phyloP scores from a whole-genome alignment of 345 rosid genomes.

The Rhodomyrtus tomentosa region DNA sequence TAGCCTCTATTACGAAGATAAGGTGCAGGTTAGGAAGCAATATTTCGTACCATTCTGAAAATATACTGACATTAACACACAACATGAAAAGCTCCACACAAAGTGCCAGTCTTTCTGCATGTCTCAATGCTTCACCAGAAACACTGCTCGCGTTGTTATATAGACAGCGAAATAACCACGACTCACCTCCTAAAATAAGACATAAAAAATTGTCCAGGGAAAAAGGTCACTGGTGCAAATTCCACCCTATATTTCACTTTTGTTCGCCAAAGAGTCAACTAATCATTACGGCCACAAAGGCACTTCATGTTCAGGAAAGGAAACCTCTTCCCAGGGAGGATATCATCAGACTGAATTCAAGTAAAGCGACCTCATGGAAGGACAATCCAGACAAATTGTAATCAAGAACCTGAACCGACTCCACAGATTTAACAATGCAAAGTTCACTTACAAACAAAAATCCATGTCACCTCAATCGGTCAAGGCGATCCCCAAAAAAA shows the following conservation, averaged over 20 bases:
- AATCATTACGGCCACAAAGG: neutral
- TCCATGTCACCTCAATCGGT: neutral
- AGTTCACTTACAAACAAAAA: neutral
- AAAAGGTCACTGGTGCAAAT: neutral
- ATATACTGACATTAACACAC: neutral
- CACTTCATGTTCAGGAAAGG: neutral
- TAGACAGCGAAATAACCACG: neutral
- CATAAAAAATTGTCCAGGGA: neutral
- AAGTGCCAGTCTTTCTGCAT: neutral
- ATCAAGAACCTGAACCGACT: neutral
- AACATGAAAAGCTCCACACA: neutral
- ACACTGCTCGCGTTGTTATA: neutral
- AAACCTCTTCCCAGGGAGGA: neutral
- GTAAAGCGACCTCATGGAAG: rapidly evolving
- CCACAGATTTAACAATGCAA: neutral
- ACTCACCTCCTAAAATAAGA: neutral
- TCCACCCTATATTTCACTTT: neutral
- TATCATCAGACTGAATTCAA: neutral
- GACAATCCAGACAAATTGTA: neutral
- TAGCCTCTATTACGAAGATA: neutral
- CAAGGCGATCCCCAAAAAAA: neutral
- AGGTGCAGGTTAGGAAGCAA: neutral
- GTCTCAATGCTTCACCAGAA: neutral
- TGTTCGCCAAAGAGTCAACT: neutral
- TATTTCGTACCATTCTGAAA: neutral